These are phyloP conservation scores for Pseudocercospora fuligena DNA, from an alignment of 2,329 filamentous ascomycete genomes.

Conservation along the genomic window DNA sequence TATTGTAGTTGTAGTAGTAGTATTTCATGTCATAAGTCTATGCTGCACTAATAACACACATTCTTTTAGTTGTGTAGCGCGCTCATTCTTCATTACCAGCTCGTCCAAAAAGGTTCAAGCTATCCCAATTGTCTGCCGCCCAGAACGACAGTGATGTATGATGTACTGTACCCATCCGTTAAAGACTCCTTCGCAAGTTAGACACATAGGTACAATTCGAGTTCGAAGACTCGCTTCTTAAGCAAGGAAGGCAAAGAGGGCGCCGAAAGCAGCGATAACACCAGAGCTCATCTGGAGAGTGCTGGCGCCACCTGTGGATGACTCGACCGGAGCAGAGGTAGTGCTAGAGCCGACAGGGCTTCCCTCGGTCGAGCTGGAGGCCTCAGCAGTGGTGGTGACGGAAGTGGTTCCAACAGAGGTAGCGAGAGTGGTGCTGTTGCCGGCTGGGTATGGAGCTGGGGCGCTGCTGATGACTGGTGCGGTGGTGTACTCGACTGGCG, in stretches of 20 bases:
- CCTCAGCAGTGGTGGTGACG: slow-evolving; percentile 18
- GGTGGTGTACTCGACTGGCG: slow-evolving; percentile 17
- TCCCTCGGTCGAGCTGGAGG: slow-evolving; percentile 20
- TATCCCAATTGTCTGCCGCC: background rate
- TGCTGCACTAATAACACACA: background rate
- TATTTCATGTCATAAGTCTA: background rate
- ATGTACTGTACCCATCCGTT: slow-evolving; percentile 7
- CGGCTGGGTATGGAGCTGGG: slow-evolving; percentile 29
- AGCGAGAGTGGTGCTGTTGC: slow-evolving; percentile 25
- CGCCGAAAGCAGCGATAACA: slow-evolving; percentile 23
- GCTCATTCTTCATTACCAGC: background rate
- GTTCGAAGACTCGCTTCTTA: slow-evolving; percentile 15
- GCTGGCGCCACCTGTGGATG: slow-evolving; percentile 17
- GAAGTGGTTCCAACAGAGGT: slow-evolving; percentile 18
- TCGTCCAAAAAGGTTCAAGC: background rate
- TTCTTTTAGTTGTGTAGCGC: background rate
- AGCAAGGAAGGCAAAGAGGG: slow-evolving; percentile 28
- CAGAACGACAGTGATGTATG: background rate
- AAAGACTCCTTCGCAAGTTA: slow-evolving; percentile 5
- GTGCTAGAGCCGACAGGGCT: slow-evolving; percentile 15
- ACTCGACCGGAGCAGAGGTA: slow-evolving; percentile 14
- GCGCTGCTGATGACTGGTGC: slow-evolving; percentile 18
- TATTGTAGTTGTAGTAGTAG: background rate
- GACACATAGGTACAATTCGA: slow-evolving; percentile 5
- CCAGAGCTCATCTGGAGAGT: slow-evolving; percentile 22